Percentiles rank a stretch among this genome's conserved stretches.
These are phyloP conservation scores for Senecio squalidus DNA, from an alignment of 140 eudicot genomes.

Conservation along the genomic window DNA sequence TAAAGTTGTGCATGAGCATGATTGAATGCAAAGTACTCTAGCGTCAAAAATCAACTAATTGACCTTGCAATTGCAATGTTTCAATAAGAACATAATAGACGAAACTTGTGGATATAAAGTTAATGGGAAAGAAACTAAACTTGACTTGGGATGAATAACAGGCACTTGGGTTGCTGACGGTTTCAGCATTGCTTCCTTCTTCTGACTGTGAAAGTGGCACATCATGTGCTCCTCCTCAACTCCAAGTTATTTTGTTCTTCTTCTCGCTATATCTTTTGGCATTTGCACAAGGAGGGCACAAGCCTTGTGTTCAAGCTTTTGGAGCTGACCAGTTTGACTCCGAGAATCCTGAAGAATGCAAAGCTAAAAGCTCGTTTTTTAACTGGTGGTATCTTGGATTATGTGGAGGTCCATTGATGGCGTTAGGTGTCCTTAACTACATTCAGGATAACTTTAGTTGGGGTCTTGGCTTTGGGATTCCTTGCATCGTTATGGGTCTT, in stretches of 20 bases:
- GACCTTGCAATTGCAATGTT: too few relatives aligned
- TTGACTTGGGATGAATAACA: constrained; percentile 21
- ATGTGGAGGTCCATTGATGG: constrained; percentile 35
- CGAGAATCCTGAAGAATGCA: constrained; percentile 32
- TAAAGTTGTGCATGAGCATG: background rate
- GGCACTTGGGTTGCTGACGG: constrained; percentile 50
- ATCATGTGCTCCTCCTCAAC: constrained; percentile 44
- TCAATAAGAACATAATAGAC: too few relatives aligned
- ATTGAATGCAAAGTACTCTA: background rate
- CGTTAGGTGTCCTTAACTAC: constrained; percentile 34
- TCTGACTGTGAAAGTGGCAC: constrained; percentile 18
- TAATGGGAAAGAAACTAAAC: background rate
- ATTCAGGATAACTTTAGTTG: constrained; percentile 56
- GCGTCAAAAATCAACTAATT: background rate
- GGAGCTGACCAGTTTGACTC: constrained; percentile 65
- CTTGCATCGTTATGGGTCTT: constrained; percentile 50
- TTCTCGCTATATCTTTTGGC: constrained; percentile 48
- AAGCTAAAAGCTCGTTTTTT: constrained; percentile 61
- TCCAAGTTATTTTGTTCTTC: constrained; percentile 38
- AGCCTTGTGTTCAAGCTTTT: constrained; percentile 56
- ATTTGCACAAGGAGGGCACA: constrained; percentile 55
- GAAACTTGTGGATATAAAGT: background rate
- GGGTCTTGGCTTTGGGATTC: constrained; percentile 76
- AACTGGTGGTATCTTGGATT: constrained; percentile 67
- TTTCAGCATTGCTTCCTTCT: constrained; percentile 39